Evolutionary conservation across 177 flowering plant species (phyloP).

Genomic region (Telopea speciosissima): DNA sequence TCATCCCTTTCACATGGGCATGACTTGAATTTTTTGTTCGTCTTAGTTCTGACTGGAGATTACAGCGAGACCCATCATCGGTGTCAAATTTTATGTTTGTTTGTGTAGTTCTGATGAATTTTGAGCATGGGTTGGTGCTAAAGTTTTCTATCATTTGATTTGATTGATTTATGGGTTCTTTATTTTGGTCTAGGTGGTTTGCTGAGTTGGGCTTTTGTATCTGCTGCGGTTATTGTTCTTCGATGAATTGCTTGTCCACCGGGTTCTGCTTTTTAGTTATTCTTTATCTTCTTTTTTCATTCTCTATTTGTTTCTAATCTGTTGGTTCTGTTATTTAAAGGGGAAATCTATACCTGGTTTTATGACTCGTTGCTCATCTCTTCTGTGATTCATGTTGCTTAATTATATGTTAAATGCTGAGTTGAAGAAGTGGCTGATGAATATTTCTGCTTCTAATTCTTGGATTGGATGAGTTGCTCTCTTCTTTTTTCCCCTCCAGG

Average conservation of each 20-base stretch:
- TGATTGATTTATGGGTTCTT: constrained; percentile 10
- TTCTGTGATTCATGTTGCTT: not conserved
- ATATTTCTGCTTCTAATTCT: not conserved
- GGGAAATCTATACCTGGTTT: constrained; percentile 10
- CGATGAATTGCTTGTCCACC: constrained; percentile 1
- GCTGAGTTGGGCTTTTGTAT: constrained; percentile 5
- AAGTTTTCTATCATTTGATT: constrained; percentile 24
- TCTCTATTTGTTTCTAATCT: not conserved
- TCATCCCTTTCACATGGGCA: not conserved
- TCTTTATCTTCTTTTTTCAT: too few relatives aligned
- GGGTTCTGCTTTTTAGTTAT: constrained; percentile 2
- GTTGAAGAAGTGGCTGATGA: constrained; percentile 2
- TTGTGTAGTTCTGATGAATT: constrained; percentile 6
- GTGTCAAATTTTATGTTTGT: constrained; percentile 15
- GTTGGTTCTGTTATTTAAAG: not conserved
- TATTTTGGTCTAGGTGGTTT: constrained; percentile 5
- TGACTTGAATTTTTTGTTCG: not conserved
- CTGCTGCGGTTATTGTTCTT: constrained; percentile 2
- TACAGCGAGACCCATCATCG: not conserved
- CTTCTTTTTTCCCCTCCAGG: not conserved
- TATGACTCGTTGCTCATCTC: not conserved
- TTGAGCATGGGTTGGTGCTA: constrained; percentile 12
- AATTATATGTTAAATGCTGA: not conserved
- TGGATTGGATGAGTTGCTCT: constrained; percentile 3
- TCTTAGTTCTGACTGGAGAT: not conserved